phyloP scores from a whole-genome alignment of 2,329 filamentous ascomycete genomes.

The Ophiocordyceps camponoti-leonardi region DNA sequence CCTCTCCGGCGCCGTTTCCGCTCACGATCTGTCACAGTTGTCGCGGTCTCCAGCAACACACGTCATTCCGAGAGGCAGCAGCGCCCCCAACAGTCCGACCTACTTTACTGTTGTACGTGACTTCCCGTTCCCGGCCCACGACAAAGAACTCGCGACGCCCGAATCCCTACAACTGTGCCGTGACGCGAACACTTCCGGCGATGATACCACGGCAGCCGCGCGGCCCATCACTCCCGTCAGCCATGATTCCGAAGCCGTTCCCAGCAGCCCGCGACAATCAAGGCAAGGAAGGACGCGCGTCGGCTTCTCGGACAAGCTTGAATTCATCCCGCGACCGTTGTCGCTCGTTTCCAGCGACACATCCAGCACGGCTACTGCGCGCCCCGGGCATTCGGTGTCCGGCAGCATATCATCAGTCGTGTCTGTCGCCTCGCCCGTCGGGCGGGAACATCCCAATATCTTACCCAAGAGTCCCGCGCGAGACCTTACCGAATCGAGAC shows the following conservation, averaged over 20 bases:
- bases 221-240: neutral
- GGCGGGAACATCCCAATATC: slow-evolving; percentile 21
- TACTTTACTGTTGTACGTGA: slow-evolving; percentile 17
- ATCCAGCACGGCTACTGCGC: slow-evolving; percentile 56
- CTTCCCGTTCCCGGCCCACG: slow-evolving; percentile 8
- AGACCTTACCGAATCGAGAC: slow-evolving; percentile 32
- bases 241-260: slow-evolving; percentile 2
- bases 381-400: slow-evolving; percentile 54
- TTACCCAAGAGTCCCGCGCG: slow-evolving; percentile 22
- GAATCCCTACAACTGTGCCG: slow-evolving; percentile 1
- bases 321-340: slow-evolving; percentile 67
- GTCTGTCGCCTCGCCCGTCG: slow-evolving; percentile 31
- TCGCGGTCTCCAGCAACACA: slow-evolving; percentile 37
- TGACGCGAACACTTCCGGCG: neutral
- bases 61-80: slow-evolving; percentile 36
- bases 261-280: slow-evolving; percentile 9
- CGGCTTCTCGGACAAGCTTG: slow-evolving; percentile 68
- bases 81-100: slow-evolving; percentile 45
- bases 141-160: slow-evolving; percentile 2
- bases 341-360: slow-evolving; percentile 77
- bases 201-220: neutral
- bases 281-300: slow-evolving; percentile 43
- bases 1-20: slow-evolving; percentile 63
- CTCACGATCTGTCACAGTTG: slow-evolving; percentile 63
- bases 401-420: slow-evolving; percentile 68